Conservation (phyloP, 2,329 filamentous ascomycete species). For the Coleophoma crateriformis region DNA sequence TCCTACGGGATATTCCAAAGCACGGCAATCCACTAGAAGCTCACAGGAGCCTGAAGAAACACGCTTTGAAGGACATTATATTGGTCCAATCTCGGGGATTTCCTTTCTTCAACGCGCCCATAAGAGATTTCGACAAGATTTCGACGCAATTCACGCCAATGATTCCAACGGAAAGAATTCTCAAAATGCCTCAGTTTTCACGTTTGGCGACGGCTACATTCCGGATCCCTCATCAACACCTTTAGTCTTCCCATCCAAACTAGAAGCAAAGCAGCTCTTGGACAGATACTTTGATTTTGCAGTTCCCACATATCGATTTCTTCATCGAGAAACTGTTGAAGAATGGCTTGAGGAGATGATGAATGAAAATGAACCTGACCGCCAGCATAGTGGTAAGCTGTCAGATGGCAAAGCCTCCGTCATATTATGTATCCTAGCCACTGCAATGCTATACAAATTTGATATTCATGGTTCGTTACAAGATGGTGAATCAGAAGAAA, state of each 20-base stretch:
- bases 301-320: conserved; percentile 52
- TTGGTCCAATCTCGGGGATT: conserved; percentile 49
- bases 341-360: conserved; percentile 37
- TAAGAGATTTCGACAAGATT: conserved; percentile 40
- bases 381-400: neutral
- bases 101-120: conserved; percentile 50
- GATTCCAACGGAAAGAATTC: conserved; percentile 1
- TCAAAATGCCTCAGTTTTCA: conserved; percentile 7
- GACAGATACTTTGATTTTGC: conserved; percentile 54
- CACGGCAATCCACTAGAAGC: conserved; percentile 1
- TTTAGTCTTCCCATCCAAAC: conserved; percentile 6
- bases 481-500: neutral
- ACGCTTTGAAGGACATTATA: conserved; percentile 40
- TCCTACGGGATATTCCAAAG: no score
- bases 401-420: conserved; percentile 36
- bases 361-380: neutral
- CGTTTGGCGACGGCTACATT: conserved; percentile 9
- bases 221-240: neutral
- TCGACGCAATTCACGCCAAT: conserved; percentile 5
- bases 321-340: conserved; percentile 47
- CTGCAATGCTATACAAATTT: conserved; percentile 38
- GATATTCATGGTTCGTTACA: neutral
- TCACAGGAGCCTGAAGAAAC: conserved; percentile 4
- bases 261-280: conserved; percentile 29
- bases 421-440: conserved; percentile 40